phyloP scores from a whole-genome alignment of 2,329 filamentous ascomycete genomes.

The Ophiostoma sp. region DNA sequence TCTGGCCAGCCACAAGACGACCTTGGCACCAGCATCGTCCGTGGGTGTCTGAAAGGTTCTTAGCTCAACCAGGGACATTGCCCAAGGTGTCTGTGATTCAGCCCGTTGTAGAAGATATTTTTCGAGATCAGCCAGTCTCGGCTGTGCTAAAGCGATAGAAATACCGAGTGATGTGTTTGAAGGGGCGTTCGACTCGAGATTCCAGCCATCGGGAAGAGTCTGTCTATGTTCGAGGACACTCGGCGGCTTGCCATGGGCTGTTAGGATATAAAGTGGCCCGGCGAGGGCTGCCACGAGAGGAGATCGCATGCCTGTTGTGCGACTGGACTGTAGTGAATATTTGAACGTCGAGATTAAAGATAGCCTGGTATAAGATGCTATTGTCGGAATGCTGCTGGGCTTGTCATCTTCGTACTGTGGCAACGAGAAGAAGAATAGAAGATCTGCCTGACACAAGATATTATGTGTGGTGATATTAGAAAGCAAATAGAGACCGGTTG shows the following conservation, averaged over 20 bases:
- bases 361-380: background rate
- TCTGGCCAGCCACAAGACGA: constrained; percentile 40
- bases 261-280: background rate
- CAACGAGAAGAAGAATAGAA: background rate
- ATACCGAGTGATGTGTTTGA: constrained; percentile 14
- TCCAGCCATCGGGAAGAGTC: constrained; percentile 18
- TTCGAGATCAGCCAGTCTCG: constrained; percentile 17
- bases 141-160: constrained; percentile 22
- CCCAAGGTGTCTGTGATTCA: background rate
- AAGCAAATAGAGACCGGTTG: background rate
- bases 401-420: background rate
- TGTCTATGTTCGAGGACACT: constrained; percentile 6
- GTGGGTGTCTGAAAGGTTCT: constrained; percentile 35
- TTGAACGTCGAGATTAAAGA: background rate
- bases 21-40: constrained; percentile 33
- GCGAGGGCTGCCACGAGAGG: background rate
- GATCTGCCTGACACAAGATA: too few species aligned
- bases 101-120: constrained; percentile 8
- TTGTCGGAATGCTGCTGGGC: background rate
- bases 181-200: background rate
- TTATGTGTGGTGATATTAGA: too few species aligned
- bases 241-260: background rate
- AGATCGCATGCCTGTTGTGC: background rate
- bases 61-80: constrained; percentile 37
- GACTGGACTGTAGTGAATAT: background rate